Base-by-base conservation (phyloP, 768 basidiomycete genomes). In the Leccinum longicurvipes region DNA sequence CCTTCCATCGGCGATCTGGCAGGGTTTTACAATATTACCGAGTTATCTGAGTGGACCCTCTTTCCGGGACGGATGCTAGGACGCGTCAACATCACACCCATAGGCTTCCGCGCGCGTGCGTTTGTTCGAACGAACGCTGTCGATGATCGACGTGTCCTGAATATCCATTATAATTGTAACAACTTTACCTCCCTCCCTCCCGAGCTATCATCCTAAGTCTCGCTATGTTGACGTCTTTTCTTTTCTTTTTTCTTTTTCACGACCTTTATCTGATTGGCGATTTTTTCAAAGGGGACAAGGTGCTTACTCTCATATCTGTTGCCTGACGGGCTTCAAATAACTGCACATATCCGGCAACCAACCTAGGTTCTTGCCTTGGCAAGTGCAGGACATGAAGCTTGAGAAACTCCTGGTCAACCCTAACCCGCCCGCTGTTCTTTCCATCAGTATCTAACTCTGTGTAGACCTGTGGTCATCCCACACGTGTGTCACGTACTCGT, bases 141-240 rank as follows among this genome's bases (percentile, higher is more conserved):
- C 67, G 12, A 60, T 72, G 74, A 79, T 9, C 74, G 75, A 62
- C 74, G 82, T 48, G 73, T 81, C 32, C 73, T 89, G 4, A 77
- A 82, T 27, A 70, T 91, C 5, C 85, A 76, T 57, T 78, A 90
- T 0, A 78, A 75, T 17, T 63, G 71, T 6, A 89, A 90, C 62
- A 57, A 53, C 21, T 85, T 91, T 28, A 68, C 73, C 0, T 67
- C 60, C 10, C 67, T 91, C 4, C 89, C 89, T 4, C 62, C 65
- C 1, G 79, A 84, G 56, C 67, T 91, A 85, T 83, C 2, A 77
- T 88, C 2, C 74, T 91, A 0, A 82, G 79, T 51, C 67, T 91
- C 31, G 77, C 89, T 90, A 63, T 49, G 86, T 79, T 4, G 6
- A 53, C 25, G 5, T 1, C 3, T 48, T 45, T 45, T n/a, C n/a